Conservation (phyloP, 2,329 filamentous ascomycete species). For the Aspergillus alliaceus region DNA sequence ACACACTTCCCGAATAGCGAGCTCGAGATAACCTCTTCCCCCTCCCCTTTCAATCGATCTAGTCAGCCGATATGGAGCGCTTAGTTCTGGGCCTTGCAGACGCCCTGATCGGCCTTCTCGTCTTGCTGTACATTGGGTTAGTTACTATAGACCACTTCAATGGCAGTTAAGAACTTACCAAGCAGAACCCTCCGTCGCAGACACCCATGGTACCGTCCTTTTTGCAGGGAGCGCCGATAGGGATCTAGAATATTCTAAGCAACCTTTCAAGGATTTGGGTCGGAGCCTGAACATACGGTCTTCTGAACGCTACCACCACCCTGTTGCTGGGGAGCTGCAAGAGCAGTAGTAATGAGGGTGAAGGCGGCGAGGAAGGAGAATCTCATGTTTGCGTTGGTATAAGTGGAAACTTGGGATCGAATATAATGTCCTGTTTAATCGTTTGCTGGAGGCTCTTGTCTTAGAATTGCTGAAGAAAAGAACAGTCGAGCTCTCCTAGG, state of each 20-base stretch:
- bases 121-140: constrained; percentile 1
- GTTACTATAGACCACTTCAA: background rate
- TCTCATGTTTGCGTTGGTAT: too few species aligned
- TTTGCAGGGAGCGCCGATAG: constrained; percentile 5
- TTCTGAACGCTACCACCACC: background rate
- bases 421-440: too few species aligned
- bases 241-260: constrained; percentile 1
- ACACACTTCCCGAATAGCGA: background rate
- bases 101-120: background rate
- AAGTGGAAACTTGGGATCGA: too few species aligned
- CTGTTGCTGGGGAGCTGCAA: constrained; percentile 4
- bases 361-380: constrained; percentile 9
- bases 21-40: background rate
- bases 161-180: background rate
- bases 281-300: background rate
- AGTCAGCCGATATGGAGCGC: too few species aligned
- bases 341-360: constrained; percentile 6
- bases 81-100: constrained; percentile 3
- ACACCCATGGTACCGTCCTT: constrained; percentile 12
- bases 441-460: background rate
- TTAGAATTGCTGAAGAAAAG: background rate
- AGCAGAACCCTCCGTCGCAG: constrained; percentile 10
- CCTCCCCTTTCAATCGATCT: too few species aligned
- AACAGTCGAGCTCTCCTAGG: background rate
- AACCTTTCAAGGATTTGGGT: background rate